These are phyloP conservation scores for Elaeis guineensis DNA, from an alignment of 176 grass and related monocot genomes.

Conservation along the genomic window DNA sequence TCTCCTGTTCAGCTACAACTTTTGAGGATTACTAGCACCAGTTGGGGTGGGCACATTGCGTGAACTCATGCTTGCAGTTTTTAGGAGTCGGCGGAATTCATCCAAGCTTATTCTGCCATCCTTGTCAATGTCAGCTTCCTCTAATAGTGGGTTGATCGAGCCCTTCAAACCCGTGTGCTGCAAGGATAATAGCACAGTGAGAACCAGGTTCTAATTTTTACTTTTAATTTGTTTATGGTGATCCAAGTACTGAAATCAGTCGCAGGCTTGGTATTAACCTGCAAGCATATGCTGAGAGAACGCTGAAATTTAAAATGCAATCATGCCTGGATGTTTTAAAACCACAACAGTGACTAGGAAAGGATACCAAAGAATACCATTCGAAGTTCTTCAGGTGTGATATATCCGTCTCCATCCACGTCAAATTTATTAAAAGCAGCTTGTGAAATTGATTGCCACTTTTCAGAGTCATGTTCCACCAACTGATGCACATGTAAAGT, in stretches of 20 bases:
- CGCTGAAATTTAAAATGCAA: too few relatives aligned
- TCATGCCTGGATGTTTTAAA: too few relatives aligned
- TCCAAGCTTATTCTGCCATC: constrained; percentile 83
- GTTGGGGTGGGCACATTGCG: constrained; percentile 64
- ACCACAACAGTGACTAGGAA: not conserved
- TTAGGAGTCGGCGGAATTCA: constrained; percentile 73
- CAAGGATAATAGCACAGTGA: not conserved
- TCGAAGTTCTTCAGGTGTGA: constrained; percentile 87
- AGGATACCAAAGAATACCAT: constrained; percentile 60
- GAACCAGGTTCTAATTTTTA: too few relatives aligned
- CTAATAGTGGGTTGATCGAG: constrained; percentile 67
- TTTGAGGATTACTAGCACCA: constrained; percentile 24
- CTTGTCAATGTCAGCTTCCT: constrained; percentile 87
- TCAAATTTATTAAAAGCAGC: constrained; percentile 93
- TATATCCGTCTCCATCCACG: constrained; percentile 76
- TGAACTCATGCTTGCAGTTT: constrained; percentile 78
- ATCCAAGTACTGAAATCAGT: too few relatives aligned
- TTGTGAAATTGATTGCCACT: constrained; percentile 73
- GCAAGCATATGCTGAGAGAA: too few relatives aligned
- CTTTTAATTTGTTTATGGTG: too few relatives aligned
- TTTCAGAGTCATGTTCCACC: constrained; percentile 69
- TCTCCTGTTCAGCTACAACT: constrained; percentile 5
- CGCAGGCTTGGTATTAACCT: too few relatives aligned
- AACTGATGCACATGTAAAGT: constrained; percentile 92
- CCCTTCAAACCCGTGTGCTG: constrained; percentile 83